Evolutionary conservation across 2,329 filamentous ascomycete species (phyloP).

Genomic region (Venturia asperata): DNA sequence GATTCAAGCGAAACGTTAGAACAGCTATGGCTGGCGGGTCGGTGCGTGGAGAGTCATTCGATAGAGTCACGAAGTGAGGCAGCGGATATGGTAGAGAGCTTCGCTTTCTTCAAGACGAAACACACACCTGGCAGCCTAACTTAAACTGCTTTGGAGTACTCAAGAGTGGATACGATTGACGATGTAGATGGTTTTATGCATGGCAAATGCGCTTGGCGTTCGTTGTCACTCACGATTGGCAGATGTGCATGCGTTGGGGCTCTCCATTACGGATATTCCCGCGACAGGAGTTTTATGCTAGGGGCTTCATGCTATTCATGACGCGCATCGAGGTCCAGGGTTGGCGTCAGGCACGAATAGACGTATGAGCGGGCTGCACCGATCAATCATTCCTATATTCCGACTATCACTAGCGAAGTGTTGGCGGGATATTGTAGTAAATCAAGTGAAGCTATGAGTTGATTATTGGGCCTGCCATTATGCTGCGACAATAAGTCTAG

Average conservation of each 20-base stretch:
- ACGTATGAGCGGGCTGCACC: not conserved
- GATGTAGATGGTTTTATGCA: not conserved
- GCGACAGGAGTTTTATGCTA: not conserved
- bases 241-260: not conserved
- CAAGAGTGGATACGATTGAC: not conserved
- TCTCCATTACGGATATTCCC: not conserved
- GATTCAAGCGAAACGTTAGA: conserved; percentile 86
- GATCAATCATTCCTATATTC: not conserved
- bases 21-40: conserved; percentile 72
- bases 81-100: not conserved
- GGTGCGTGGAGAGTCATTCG: conserved; percentile 66
- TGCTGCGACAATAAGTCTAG: not conserved
- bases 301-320: not conserved
- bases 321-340: not conserved
- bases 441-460: not conserved
- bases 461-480: not conserved
- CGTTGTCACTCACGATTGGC: not conserved
- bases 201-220: conserved; percentile 9
- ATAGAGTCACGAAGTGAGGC: conserved; percentile 64
- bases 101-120: not conserved
- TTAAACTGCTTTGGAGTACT: not conserved
- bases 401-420: not conserved
- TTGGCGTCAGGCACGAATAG: not conserved
- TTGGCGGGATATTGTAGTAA: not conserved
- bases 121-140: not conserved